Evolutionary conservation across 2,329 filamentous ascomycete genomes (phyloP), one percentile per base, ranked within the genome.

Genomic region (Raffaelea albimanens): DNA sequence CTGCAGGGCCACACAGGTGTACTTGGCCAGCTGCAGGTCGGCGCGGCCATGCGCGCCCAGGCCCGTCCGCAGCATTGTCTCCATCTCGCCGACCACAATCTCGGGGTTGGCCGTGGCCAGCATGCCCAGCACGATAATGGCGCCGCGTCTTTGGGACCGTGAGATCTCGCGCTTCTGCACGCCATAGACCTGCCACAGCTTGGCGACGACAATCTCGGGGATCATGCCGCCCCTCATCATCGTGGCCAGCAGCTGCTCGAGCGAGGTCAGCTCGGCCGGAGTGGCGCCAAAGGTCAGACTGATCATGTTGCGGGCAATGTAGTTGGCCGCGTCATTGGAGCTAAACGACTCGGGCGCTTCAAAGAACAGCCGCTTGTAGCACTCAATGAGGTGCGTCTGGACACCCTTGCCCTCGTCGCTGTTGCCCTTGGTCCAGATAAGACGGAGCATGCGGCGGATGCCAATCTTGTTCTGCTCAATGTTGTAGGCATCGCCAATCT

Each of bases 391-490:
- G 65, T 98, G 93, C 2, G 86, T 87, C 62, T 98, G 94, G 2
- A 98, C 90, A 48, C 93, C 93, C 68, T 97, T 98, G 58, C 94
- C 93, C 72, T 98, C 94, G 59, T 98, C 93, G 58, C 89, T 97
- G 67, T 97, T 98, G 57, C 93, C 91, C 68, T 98, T 98, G 54
- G 93, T 98, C 93, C 93, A 98, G 63, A 98, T 98, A 19, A 98
- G 74, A 46, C 91, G 83, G 53, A 98, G 75, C 93, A 98, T 98
- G 49, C 89, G 84, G 50, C 91, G 80, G 59, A 98, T 97, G 49
- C 94, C 93, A 36, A 84, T 69, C 63, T 95, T 90, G 60, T 94
- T 89, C 56, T 93, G 87, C 63, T 96, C 87, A 50, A 98, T 84
- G 63, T 94, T 93, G 73, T 97, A 97, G 5, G 90, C 91, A 63